These are phyloP conservation scores for Helminthosporium solani DNA, from an alignment of 2,329 filamentous ascomycete genomes.

Conservation along the genomic window DNA sequence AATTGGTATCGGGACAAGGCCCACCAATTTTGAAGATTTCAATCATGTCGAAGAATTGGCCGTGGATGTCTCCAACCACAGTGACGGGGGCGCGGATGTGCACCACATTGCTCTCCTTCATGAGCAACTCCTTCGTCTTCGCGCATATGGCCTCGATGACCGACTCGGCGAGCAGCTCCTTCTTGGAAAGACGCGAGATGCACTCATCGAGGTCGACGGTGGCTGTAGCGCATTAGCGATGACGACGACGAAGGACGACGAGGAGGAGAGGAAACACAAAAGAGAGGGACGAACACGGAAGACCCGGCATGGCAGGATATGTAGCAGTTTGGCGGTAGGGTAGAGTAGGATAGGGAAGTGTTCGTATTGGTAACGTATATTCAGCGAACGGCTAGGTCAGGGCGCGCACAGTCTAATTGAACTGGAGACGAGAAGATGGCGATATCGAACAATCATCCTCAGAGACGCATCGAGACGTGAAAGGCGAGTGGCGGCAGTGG, in stretches of 20 bases:
- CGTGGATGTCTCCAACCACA: conserved; percentile 97
- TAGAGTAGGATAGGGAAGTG: too few species aligned
- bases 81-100: conserved; percentile 95
- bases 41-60: conserved; percentile 98
- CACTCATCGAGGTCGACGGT: conserved; percentile 99
- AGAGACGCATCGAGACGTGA: conserved; percentile 31
- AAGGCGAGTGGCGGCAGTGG: conserved; percentile 20
- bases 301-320: conserved; percentile 53
- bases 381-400: conserved; percentile 32
- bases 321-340: too few species aligned
- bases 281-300: conserved; percentile 44
- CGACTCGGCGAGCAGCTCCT: conserved; percentile 93
- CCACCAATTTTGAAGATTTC: conserved; percentile 99
- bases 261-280: conserved; percentile 13
- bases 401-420: conserved; percentile 40
- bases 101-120: conserved; percentile 99
- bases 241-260: background rate
- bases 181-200: conserved; percentile 94
- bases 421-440: conserved; percentile 39
- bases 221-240: conserved; percentile 55
- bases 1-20: conserved; percentile 96
- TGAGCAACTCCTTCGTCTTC: conserved; percentile 97
- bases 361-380: conserved; percentile 20
- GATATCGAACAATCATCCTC: conserved; percentile 45
- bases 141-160: conserved; percentile 99